Conservation (phyloP, 805 yeast species). For the Cyberlindnera euphorbiae region DNA sequence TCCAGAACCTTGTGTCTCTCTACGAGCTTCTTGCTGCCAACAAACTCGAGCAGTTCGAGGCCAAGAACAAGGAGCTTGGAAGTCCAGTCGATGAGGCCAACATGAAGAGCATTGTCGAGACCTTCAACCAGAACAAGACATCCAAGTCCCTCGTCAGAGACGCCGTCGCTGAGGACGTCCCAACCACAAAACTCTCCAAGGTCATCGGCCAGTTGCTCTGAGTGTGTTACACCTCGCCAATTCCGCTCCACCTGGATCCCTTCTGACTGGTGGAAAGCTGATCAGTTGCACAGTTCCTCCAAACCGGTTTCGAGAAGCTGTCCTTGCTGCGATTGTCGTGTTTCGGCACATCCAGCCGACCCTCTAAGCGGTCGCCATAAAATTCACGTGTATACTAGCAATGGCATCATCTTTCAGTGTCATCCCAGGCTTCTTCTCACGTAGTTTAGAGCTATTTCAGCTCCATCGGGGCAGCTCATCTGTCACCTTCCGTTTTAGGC, state of each 20-base stretch:
- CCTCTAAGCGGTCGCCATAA: no score
- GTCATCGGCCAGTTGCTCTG: constrained; percentile 18
- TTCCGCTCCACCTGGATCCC: no score
- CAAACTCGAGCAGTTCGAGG: constrained; percentile 17
- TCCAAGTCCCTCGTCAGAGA: constrained; percentile 21
- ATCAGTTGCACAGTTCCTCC: no score
- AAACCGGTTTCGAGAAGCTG: no score
- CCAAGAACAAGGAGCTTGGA: constrained; percentile 21
- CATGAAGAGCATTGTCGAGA: constrained; percentile 15
- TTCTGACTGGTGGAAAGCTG: no score
- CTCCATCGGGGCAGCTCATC: constrained; percentile 18
- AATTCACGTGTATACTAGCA: no score
- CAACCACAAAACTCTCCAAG: constrained; percentile 22
- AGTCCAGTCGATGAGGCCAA: constrained; percentile 16
- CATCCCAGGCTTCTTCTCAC: no score
- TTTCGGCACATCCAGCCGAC: no score
- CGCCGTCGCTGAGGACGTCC: constrained; percentile 21
- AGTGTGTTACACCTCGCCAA: no score
- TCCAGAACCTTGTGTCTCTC: constrained; percentile 21
- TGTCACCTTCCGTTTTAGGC: constrained; percentile 15
- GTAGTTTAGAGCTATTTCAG: no score
- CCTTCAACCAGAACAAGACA: constrained; percentile 18
- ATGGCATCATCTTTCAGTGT: no score
- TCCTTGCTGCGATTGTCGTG: no score
- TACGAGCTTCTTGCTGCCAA: constrained; percentile 23